A percentile compares a stretch with the other conserved stretches of the same genome.
Evolutionary conservation across 202 grass and related monocot genomes (phyloP).

Genomic region (Miscanthus sacchariflorus): DNA sequence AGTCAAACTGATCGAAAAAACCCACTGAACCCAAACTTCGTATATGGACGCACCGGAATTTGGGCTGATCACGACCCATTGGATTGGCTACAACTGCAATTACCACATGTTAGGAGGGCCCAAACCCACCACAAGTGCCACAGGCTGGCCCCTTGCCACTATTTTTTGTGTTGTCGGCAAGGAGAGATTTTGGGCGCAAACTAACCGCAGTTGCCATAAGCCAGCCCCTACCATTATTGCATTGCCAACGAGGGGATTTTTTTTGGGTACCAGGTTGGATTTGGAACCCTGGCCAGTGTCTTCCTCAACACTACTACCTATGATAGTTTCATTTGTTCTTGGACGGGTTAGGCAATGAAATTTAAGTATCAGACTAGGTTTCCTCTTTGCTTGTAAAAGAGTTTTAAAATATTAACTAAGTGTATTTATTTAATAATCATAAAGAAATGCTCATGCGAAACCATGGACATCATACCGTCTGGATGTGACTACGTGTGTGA

Average conservation of each 20-base stretch:
- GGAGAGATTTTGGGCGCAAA: neutral
- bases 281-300: neutral
- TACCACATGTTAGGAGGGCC: neutral
- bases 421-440: slow-evolving; percentile 23
- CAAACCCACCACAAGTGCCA: neutral
- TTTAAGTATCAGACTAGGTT: neutral
- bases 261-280: neutral
- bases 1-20: neutral
- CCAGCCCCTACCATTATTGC: neutral
- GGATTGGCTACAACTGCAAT: neutral
- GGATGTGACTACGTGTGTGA: slow-evolving; percentile 54
- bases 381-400: slow-evolving; percentile 25
- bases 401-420: slow-evolving; percentile 32
- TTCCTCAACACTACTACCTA: neutral
- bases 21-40: neutral
- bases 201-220: neutral
- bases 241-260: neutral
- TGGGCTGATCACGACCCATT: neutral
- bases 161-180: neutral
- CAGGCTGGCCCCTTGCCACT: neutral
- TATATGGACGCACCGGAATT: neutral
- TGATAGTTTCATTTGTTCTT: neutral
- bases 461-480: slow-evolving; percentile 54
- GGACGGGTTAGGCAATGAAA: neutral
- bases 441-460: slow-evolving; percentile 54